Evolutionary conservation across 2,329 filamentous ascomycete genomes (phyloP), one percentile per base, ranked within the genome.

Genomic region (Cytospora paraplurivora): DNA sequence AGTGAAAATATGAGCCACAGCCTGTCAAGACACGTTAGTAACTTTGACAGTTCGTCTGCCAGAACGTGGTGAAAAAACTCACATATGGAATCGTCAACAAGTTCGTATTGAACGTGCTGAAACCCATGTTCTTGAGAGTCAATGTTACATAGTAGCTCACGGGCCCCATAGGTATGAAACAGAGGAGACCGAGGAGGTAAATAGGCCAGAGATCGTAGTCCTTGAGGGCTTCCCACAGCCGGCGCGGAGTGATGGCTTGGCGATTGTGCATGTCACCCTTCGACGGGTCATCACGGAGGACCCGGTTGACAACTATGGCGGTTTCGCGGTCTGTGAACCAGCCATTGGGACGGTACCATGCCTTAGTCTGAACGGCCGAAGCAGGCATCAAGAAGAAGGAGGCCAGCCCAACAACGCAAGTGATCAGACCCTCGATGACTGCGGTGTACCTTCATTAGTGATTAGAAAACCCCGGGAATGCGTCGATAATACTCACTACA

Each of bases 241-340:
- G 73, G 8, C 68, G 73, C 0, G 76, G 78, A 0, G 81, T 84
- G 58, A 86, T 77, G 1, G 80, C 78, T 70, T 85, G 77, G 15
- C 83, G 81, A 67, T 64, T 85, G 70, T 85, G 81, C 81, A 87
- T 85, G 66, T 82, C 80, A 50, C 59, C 59, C 68, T 85, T 85
- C 32, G 79, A 78, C 3, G 84, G 84, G 66, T 86, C 85, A 62
- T 88, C 85, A 7, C 85, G 79, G 21, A 79, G 71, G 7, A 79
- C 73, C 2, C 86, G 78, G 67, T 87, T 88, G 8, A 87, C 84
- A 1, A 87, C 77, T 55, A 88, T 87, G 33, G 76, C 73, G 44
- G 83, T 78, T 69, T 87, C 84, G 17, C 81, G 80, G 58, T 86
- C 83, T 1, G 72, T 81, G 70, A 87, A 87, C 85, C 85, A 87